These are phyloP conservation scores for Kluyveromyces nonfermentans DNA, from an alignment of 805 yeast species.

Conservation along the genomic window DNA sequence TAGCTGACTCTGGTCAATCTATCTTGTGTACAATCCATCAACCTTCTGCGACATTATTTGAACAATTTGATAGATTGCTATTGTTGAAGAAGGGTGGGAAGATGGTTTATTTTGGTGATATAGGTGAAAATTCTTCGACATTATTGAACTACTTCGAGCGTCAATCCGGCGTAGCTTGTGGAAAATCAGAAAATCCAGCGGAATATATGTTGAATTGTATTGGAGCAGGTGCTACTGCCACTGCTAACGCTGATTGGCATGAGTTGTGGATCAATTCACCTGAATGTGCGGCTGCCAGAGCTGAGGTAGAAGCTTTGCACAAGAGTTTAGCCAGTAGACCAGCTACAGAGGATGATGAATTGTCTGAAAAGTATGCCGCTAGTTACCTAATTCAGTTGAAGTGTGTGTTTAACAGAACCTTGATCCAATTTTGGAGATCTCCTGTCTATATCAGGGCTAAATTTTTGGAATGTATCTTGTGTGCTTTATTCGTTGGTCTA, in stretches of 20 bases:
- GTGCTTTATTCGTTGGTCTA: conserved; percentile 58
- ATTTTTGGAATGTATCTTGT: conserved; percentile 39
- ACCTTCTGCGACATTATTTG: conserved; percentile 71
- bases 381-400: conserved; percentile 32
- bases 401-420: conserved; percentile 42
- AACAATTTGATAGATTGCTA: conserved; percentile 69
- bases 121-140: conserved; percentile 49
- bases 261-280: conserved; percentile 49
- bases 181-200: conserved; percentile 56
- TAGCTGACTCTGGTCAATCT: conserved; percentile 54
- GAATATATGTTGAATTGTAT: conserved; percentile 66
- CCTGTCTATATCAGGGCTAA: conserved; percentile 52
- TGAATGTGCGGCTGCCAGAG: conserved; percentile 41
- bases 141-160: conserved; percentile 60
- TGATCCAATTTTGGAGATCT: conserved; percentile 57
- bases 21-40: conserved; percentile 73
- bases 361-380: conserved; percentile 40
- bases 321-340: conserved; percentile 29
- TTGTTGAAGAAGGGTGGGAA: conserved; percentile 63
- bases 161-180: conserved; percentile 63
- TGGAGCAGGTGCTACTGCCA: conserved; percentile 75
- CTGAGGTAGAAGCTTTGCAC: conserved; percentile 49
- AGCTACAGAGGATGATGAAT: conserved; percentile 29
- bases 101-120: conserved; percentile 67
- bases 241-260: conserved; percentile 49